These are phyloP conservation scores for Crepidotus variabilis DNA, from an alignment of 768 basidiomycete genomes.

Conservation along the genomic window DNA sequence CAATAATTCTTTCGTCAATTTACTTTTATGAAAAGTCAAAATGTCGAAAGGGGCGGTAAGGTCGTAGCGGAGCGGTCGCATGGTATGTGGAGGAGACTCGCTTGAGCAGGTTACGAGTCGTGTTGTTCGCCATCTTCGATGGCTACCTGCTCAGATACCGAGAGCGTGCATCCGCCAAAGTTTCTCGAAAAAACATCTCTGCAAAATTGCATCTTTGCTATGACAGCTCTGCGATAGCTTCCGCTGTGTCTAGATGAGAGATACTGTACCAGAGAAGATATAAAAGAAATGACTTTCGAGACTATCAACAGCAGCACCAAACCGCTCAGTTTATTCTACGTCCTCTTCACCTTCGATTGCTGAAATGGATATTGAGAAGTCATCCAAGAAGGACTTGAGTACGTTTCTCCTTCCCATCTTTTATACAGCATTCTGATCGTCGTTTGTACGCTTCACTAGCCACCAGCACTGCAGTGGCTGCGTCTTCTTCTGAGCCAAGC, in stretches of 20 bases:
- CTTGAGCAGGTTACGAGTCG: not conserved
- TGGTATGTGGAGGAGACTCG: not conserved
- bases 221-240: no score
- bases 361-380: slow-evolving; percentile 16
- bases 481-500: slow-evolving; percentile 17
- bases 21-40: no score
- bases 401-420: not conserved
- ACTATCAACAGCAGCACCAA: not conserved
- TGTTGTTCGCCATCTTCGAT: not conserved
- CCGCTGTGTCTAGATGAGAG: no score
- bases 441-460: not conserved
- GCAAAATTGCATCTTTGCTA: no score
- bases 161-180: not conserved
- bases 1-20: no score
- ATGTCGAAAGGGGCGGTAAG: not conserved
- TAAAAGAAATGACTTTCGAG: no score
- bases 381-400: slow-evolving; percentile 7
- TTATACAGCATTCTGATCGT: not conserved
- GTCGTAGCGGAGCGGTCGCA: not conserved
- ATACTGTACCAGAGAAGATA: no score
- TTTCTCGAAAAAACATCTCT: not conserved
- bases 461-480: slow-evolving; percentile 7
- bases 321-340: slow-evolving; percentile 1
- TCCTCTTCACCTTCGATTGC: not conserved
- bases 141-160: not conserved